These are phyloP conservation scores for Verticillium albo-atrum DNA, from an alignment of 2,329 filamentous ascomycete species.

Conservation along the genomic window DNA sequence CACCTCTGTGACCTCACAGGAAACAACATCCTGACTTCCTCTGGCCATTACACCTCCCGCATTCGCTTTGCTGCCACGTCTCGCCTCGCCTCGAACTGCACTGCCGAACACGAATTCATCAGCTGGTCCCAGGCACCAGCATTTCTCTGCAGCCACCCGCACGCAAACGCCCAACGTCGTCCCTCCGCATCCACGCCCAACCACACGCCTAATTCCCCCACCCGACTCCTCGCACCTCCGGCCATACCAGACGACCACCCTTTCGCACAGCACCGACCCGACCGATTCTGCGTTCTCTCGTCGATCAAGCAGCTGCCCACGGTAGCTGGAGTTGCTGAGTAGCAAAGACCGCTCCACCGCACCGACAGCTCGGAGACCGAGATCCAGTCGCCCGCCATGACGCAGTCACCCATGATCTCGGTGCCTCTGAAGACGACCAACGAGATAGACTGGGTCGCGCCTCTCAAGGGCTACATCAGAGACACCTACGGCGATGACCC, in stretches of 20 bases:
- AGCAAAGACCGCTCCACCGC: neutral
- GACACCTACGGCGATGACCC: constrained; percentile 95
- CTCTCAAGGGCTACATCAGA: constrained; percentile 89
- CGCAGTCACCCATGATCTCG: constrained; percentile 92
- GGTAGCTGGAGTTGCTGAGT: neutral
- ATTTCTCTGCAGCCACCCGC: neutral
- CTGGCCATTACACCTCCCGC: neutral
- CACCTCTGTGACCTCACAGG: constrained; percentile 12
- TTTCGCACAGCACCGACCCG: neutral
- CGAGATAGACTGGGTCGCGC: constrained; percentile 96
- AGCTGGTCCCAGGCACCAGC: neutral
- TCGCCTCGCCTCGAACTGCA: neutral
- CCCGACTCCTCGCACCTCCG: neutral
- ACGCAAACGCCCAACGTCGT: neutral
- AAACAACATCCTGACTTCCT: constrained; percentile 1
- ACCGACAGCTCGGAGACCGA: neutral
- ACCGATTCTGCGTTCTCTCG: neutral
- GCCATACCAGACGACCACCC: neutral
- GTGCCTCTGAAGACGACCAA: constrained; percentile 89
- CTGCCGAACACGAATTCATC: neutral
- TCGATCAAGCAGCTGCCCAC: neutral
- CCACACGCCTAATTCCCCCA: neutral
- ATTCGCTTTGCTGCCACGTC: neutral
- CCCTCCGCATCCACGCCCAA: neutral
- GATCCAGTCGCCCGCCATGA: constrained; percentile 44